phyloP scores from a whole-genome alignment of 169 alveolate genomes.

The Perkinsus chesapeaki region DNA sequence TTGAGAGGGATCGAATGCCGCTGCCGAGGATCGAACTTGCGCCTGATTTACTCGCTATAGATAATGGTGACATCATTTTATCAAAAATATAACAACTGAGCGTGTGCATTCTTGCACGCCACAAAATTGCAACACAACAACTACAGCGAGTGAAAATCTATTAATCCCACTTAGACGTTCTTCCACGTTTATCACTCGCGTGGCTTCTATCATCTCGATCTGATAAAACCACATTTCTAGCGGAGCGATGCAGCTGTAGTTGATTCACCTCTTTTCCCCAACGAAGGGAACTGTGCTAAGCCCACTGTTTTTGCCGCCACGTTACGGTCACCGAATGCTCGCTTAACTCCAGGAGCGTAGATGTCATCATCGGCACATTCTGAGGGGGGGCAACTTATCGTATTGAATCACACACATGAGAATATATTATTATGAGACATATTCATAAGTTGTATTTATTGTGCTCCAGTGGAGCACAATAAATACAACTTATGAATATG shows the following conservation, averaged over 20 bases:
- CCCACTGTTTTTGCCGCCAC: background rate
- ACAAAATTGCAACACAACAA: background rate
- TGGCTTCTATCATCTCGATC: background rate
- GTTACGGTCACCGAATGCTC: background rate
- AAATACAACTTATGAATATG: no score
- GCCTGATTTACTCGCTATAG: background rate
- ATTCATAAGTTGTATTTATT: no score
- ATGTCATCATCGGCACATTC: background rate
- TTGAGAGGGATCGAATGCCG: background rate
- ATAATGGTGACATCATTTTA: background rate
- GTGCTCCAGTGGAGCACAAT: no score
- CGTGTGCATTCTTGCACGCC: background rate
- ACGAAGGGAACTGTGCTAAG: background rate
- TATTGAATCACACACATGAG: no score
- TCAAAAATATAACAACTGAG: background rate
- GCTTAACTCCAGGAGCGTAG: constrained; percentile 9
- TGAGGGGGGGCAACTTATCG: no score
- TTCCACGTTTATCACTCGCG: background rate
- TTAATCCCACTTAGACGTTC: background rate
- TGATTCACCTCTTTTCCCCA: background rate
- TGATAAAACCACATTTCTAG: background rate
- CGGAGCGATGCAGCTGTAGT: background rate
- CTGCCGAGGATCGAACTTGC: background rate
- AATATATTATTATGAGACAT: no score
- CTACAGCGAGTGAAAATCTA: background rate